Base-by-base conservation (phyloP, 129 eudicot species). In the Centella asiatica region DNA sequence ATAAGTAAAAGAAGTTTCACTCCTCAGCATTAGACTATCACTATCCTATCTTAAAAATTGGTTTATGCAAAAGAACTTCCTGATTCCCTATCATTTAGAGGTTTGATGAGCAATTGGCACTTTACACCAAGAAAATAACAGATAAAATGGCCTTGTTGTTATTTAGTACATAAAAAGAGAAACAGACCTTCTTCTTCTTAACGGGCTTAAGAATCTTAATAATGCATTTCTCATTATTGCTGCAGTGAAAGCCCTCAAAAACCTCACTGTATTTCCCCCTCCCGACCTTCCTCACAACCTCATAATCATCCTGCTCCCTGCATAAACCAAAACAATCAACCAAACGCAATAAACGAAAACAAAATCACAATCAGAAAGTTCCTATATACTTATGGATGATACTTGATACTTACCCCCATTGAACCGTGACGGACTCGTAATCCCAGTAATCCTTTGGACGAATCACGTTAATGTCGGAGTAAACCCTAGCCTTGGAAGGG, bases 211-310 rank as follows among this genome's bases (percentile, higher is more conserved):
- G 98, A 69, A 92, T 87, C 71, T 92, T 92, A 71, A 92, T 86
- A 36, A 92, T 55, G 77, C 98, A 92, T 52, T 92, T 92, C 66
- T 87, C 95, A 36, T 92, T 83, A 61, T 80, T 80, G 62, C 79
- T 70, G 54, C 84, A 74, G 44, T 84, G 95, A 71, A 92, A 81
- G 4, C 98, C 98, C 77, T 87, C 95, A 19, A 87, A 92, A 37
- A 92, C 98, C 75, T 92, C 98, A 33, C 98, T 92, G 55, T 92
- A 92, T 52, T 92, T 92, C 44, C 98, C 98, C 69, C 96, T 92
- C 17, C 96, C 98, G 66, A 92, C 96, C 75, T 92, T 92, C 86
- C 90, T 87, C 64, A 87, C 96, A 60, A 92, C 98, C 78, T 92
- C 98, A 48, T 92, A 92, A 61, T 87, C 84, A 60, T 92, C 96